Conservation (phyloP, 345 rosid species). For the Brassica incana region DNA sequence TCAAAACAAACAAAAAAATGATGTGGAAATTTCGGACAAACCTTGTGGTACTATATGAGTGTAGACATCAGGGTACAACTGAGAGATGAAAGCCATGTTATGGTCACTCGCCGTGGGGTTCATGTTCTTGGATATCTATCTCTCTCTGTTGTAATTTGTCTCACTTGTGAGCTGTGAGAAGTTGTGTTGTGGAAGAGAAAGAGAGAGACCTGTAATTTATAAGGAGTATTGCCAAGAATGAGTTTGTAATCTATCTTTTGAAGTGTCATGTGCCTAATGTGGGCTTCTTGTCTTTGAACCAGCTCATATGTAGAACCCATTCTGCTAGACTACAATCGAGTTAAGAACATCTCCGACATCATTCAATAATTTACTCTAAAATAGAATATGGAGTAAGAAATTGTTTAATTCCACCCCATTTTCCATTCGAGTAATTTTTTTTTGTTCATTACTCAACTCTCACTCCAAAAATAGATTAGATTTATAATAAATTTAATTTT, state of each 20-base stretch:
- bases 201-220: slow-evolving; percentile 43
- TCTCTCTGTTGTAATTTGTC: slow-evolving; percentile 25
- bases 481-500: too few species aligned
- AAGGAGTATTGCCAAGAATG: slow-evolving; percentile 22
- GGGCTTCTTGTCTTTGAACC: slow-evolving; percentile 15
- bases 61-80: slow-evolving; percentile 54
- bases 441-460: too few species aligned
- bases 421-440: too few species aligned
- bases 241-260: too few species aligned
- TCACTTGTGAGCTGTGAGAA: slow-evolving; percentile 42
- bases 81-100: slow-evolving; percentile 55
- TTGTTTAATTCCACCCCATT: too few species aligned
- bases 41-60: slow-evolving; percentile 60
- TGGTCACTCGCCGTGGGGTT: slow-evolving; percentile 44
- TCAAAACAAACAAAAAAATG: neutral
- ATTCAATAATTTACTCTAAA: too few species aligned
- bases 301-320: too few species aligned
- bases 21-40: slow-evolving; percentile 17
- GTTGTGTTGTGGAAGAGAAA: slow-evolving; percentile 28
- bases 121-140: slow-evolving; percentile 25
- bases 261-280: too few species aligned
- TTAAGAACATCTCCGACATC: too few species aligned
- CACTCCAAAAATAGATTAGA: too few species aligned
- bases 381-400: too few species aligned
- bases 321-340: too few species aligned